Percentiles rank a stretch among this genome's conserved stretches.
Evolutionary conservation across 208 protist genomes (phyloP).

Genomic region (Acanthamoeba lenticulata): DNA sequence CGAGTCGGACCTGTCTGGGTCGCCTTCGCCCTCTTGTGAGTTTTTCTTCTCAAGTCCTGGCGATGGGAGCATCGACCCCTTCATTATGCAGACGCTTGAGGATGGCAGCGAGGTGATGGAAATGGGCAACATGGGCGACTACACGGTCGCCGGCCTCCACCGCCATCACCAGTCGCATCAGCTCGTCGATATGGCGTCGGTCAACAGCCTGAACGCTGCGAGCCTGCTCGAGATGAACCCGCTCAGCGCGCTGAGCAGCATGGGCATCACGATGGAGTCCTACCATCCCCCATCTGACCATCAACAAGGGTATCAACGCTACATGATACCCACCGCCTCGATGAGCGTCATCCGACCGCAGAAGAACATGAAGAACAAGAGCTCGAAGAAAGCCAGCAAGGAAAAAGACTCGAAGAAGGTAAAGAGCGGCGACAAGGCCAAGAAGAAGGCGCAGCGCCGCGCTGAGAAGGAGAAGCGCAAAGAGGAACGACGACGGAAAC

Average conservation of each 20-base stretch:
- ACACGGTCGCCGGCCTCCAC: background rate
- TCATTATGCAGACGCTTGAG: background rate
- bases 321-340: background rate
- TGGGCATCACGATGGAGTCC: background rate
- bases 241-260: background rate
- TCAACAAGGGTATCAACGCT: no score
- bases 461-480: background rate
- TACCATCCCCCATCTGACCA: background rate
- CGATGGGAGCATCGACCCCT: background rate
- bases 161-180: background rate
- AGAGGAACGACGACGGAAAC: background rate
- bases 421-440: background rate
- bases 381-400: background rate
- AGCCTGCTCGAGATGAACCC: background rate
- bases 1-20: slow-evolving; percentile 7
- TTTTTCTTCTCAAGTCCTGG: background rate
- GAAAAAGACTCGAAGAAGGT: background rate
- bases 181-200: background rate
- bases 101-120: background rate
- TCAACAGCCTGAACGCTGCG: background rate
- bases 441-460: background rate
- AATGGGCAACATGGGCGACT: slow-evolving; percentile 4
- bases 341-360: background rate
- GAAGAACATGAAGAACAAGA: background rate
- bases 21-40: background rate